Evolutionary conservation across 768 basidiomycete species (phyloP), one percentile per base, ranked within the genome.

Genomic region (Calocera cornea): DNA sequence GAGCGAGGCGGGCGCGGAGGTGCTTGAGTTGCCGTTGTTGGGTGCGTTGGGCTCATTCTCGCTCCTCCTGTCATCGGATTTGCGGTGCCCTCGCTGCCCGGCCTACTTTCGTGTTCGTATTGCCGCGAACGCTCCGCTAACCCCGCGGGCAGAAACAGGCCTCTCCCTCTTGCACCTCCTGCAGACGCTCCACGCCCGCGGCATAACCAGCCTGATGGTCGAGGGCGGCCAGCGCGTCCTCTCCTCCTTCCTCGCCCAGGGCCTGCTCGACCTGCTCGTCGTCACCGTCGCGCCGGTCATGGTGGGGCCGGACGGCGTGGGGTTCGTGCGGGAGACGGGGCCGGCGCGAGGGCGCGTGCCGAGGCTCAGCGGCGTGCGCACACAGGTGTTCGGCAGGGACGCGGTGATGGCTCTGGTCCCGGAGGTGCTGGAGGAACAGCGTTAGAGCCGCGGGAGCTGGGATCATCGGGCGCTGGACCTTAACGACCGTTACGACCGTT

Each of bases 201-300:
- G 84, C 1, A 80, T 95, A 69, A 76, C 77, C 12, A 87, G 86
- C 12, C 78, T 97, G 66, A 99, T 99, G 95, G 90, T 97, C 5
- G 97, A 99, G 78, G 97, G 97, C 65, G 97, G 97, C 17, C 89
- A 92, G 10, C 77, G 78, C 10, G 81, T 99, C 70, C 92, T 99
- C 67, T 79, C 81, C 5, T 86, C 89, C 0, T 90, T 92, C 77
- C 77, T 93, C 1, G 60, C 71, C 16, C 66, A 54, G 16, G 12
- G 66, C 14, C 68, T 83, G 14, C 80, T 95, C 3, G 90, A 97
- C 75, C 80, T 82, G 14, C 72, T 97, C 22, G 83, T 98, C 50
- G 78, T 97, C 50, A 98, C 97, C 1, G 83, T 92, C 22, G 90
- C 95, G 0, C 97, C 97, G 0, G 81, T 80, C n/a, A 76, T 94